Conservation (phyloP, 441 rosid species). For the Gossypium schwendimanii region DNA sequence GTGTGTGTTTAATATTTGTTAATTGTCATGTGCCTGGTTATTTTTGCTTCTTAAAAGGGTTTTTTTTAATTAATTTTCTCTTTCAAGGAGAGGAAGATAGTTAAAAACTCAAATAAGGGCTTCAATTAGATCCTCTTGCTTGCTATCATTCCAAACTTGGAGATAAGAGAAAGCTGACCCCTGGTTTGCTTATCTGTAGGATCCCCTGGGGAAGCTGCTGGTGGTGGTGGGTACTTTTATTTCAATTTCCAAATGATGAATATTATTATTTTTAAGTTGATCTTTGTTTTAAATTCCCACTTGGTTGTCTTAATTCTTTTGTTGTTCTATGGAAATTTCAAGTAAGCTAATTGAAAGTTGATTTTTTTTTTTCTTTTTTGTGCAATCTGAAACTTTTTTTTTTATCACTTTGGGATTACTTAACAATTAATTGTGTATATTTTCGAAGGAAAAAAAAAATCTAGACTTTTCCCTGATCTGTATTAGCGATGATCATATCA, state of each 20-base stretch:
- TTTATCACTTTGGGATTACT: neutral
- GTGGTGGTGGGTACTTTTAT: constrained; percentile 12
- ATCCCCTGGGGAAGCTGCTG: neutral
- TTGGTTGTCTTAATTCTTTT: neutral
- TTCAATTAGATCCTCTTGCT: constrained; percentile 5
- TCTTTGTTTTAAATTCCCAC: neutral
- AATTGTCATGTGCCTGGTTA: neutral
- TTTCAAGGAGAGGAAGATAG: neutral
- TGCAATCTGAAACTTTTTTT: neutral
- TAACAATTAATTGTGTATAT: neutral
- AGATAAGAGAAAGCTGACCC: constrained; percentile 7
- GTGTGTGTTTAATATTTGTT: neutral
- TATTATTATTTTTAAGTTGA: neutral
- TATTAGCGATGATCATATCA: neutral
- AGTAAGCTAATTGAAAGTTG: neutral
- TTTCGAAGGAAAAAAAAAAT: neutral
- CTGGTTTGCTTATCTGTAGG: constrained; percentile 1
- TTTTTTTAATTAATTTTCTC: neutral
- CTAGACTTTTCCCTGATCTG: neutral
- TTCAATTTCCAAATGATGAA: neutral
- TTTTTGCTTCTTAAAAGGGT: constrained; percentile 5
- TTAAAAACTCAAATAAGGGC: neutral
- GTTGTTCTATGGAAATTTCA: neutral
- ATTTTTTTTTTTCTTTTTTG: neutral
- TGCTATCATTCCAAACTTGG: neutral